Conservation (phyloP, 768 basidiomycete species). For the Termitomyces bulborhizus region DNA sequence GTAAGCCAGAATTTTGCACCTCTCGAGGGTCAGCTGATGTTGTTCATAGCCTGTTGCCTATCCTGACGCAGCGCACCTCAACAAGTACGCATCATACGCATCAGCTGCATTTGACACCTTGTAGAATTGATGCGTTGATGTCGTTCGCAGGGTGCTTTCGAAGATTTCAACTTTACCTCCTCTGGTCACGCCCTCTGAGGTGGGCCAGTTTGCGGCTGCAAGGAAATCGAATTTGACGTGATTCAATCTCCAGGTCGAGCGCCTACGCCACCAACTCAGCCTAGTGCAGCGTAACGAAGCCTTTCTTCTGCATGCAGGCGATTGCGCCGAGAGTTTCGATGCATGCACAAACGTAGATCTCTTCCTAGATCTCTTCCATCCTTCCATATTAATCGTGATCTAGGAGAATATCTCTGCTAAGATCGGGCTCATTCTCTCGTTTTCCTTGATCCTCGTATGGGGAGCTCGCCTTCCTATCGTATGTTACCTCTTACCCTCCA, state of each 20-base stretch:
- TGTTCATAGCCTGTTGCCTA: conserved; percentile 59
- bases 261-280: conserved; percentile 72
- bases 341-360: conserved; percentile 75
- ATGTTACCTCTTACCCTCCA: conserved; percentile 19
- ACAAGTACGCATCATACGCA: conserved; percentile 37
- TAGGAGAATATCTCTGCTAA: conserved; percentile 86
- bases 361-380: not conserved
- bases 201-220: conserved; percentile 25
- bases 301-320: conserved; percentile 94
- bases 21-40: not conserved
- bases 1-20: conserved; percentile 25
- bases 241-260: conserved; percentile 56
- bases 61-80: conserved; percentile 54
- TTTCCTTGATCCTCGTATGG: conserved; percentile 93
- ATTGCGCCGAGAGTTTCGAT: conserved; percentile 95
- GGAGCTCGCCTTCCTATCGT: conserved; percentile 92
- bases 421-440: conserved; percentile 87
- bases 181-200: conserved; percentile 90
- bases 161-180: conserved; percentile 82
- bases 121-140: not conserved
- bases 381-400: conserved; percentile 8
- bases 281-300: conserved; percentile 83
- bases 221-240: conserved; percentile 3
- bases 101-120: not conserved
- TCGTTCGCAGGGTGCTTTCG: conserved; percentile 52